Evolutionary conservation across 2,329 filamentous ascomycete species (phyloP).

Genomic region (Aspergillus fumigatus): DNA sequence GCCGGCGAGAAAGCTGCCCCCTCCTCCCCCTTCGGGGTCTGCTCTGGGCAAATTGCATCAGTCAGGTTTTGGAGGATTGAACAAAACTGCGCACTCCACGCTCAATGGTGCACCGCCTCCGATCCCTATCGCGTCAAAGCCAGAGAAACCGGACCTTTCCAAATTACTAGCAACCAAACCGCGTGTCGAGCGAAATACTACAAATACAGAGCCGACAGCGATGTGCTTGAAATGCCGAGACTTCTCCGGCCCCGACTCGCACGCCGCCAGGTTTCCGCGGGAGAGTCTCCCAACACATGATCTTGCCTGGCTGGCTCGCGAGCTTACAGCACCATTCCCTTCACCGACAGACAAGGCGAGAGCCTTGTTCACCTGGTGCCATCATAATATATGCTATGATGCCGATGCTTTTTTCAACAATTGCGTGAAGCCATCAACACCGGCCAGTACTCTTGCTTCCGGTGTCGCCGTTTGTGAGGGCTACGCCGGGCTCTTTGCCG

Average conservation of each 20-base stretch:
- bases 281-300: constrained; percentile 64
- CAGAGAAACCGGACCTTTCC: constrained; percentile 56
- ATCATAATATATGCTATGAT: constrained; percentile 90
- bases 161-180: constrained; percentile 53
- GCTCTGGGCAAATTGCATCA: constrained; percentile 34
- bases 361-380: constrained; percentile 90
- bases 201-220: constrained; percentile 16
- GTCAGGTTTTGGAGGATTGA: constrained; percentile 47
- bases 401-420: constrained; percentile 71
- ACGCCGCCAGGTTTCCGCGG: constrained; percentile 72
- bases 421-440: constrained; percentile 61
- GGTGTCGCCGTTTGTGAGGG: constrained; percentile 89
- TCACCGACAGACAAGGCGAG: constrained; percentile 87
- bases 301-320: constrained; percentile 69
- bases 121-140: constrained; percentile 51
- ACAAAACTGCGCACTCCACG: constrained; percentile 25
- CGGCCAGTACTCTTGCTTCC: constrained; percentile 66
- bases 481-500: constrained; percentile 77
- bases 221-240: constrained; percentile 80
- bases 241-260: constrained; percentile 73
- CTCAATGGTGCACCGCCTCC: constrained; percentile 40
- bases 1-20: constrained; percentile 31
- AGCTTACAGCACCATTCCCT: constrained; percentile 72
- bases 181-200: constrained; percentile 17
- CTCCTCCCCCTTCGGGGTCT: constrained; percentile 30